phyloP scores from a whole-genome alignment of 768 basidiomycete species.

The Boletus insuetus region DNA sequence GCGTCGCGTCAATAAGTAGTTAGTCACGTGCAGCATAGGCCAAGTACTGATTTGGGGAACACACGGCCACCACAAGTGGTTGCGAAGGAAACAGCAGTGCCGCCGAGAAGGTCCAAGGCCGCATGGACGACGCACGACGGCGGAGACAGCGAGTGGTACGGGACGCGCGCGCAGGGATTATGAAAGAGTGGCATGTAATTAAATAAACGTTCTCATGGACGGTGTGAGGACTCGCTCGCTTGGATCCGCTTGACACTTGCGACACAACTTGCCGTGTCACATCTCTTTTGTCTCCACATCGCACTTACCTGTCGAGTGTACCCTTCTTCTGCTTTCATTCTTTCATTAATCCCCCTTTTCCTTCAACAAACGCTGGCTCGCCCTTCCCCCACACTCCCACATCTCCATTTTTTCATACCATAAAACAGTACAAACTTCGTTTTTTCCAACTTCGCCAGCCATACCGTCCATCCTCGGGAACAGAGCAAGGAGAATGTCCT shows the following conservation, averaged over 20 bases:
- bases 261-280: slow-evolving; percentile 14
- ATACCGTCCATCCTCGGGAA: slow-evolving; percentile 66
- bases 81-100: slow-evolving; percentile 10
- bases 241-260: not conserved
- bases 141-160: slow-evolving; percentile 9
- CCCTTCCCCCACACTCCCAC: slow-evolving; percentile 6
- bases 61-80: slow-evolving; percentile 2
- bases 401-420: slow-evolving; percentile 8
- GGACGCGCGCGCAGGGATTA: slow-evolving; percentile 1
- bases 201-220: not conserved
- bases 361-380: slow-evolving; percentile 25
- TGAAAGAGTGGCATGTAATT: not conserved
- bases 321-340: not conserved
- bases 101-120: not conserved
- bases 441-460: slow-evolving; percentile 38
- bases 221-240: not conserved
- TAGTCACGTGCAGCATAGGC: slow-evolving; percentile 9
- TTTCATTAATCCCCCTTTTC: slow-evolving; percentile 9
- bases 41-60: not conserved
- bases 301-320: slow-evolving; percentile 7
- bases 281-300: slow-evolving; percentile 19
- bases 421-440: slow-evolving; percentile 10
- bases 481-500: slow-evolving; percentile 81
- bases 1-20: slow-evolving; percentile 7
- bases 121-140: slow-evolving; percentile 7